A percentile compares a stretch with the other conserved stretches of the same genome.
Conservation (phyloP, 495 filamentous ascomycete genomes). For the Hyaloscypha variabilis region DNA sequence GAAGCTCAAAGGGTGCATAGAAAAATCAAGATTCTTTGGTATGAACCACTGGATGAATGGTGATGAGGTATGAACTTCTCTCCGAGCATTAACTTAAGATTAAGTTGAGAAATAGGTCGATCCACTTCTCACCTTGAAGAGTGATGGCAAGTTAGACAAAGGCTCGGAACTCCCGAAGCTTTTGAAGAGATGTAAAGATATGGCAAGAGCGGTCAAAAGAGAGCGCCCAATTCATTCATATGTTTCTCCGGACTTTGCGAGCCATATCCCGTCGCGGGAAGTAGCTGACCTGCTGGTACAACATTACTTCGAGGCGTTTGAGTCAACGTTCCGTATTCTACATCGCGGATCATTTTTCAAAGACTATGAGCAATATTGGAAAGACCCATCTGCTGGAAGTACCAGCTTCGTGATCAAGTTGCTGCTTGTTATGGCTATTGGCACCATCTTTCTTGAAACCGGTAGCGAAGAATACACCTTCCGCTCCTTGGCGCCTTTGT, state of each 20-base stretch:
- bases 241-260: conserved; percentile 21
- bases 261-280: conserved; percentile 47
- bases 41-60: conserved; percentile 47
- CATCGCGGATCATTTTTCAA: conserved; percentile 58
- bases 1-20: conserved; percentile 28
- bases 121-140: neutral
- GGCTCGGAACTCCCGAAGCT: conserved; percentile 34
- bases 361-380: conserved; percentile 57
- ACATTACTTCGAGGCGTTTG: conserved; percentile 59
- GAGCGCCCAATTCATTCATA: conserved; percentile 31
- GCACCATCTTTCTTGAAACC: conserved; percentile 48
- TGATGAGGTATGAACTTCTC: conserved; percentile 38
- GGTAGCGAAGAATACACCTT: conserved; percentile 34
- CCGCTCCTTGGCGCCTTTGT: conserved; percentile 42
- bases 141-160: conserved; percentile 22
- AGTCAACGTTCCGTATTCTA: conserved; percentile 58
- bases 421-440: conserved; percentile 56
- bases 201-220: conserved; percentile 34
- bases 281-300: conserved; percentile 54
- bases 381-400: conserved; percentile 35
- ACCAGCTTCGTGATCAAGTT: conserved; percentile 47
- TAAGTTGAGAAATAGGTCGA: neutral
- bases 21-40: conserved; percentile 44
- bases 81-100: neutral
- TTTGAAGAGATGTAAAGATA: conserved; percentile 38